phyloP scores from a whole-genome alignment of 164 flowering plant genomes.

The Liriodendron chinense region DNA sequence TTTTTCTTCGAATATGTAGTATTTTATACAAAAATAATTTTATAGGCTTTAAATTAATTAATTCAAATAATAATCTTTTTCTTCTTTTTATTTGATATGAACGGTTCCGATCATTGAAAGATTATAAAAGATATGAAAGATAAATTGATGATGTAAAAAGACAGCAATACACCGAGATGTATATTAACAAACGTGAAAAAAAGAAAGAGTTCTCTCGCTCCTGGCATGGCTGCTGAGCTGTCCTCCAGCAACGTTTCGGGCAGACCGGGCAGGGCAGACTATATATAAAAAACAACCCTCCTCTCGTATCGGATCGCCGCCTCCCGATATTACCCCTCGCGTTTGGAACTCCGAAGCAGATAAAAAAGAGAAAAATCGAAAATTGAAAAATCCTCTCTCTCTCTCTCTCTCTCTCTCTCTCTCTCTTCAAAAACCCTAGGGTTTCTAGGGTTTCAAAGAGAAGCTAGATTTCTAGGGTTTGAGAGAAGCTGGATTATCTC shows the following conservation, averaged over 20 bases:
- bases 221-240: slow-evolving; percentile 7
- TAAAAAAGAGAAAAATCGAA: background rate
- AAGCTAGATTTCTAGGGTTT: slow-evolving; percentile 21
- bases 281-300: background rate
- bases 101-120: too few relatives aligned
- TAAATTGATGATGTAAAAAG: too few relatives aligned
- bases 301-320: background rate
- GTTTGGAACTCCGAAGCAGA: background rate
- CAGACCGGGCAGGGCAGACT: background rate
- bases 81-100: too few relatives aligned
- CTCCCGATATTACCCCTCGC: background rate
- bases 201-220: background rate
- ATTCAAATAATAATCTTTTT: too few relatives aligned
- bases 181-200: background rate
- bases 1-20: too few relatives aligned
- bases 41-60: too few relatives aligned
- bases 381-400: background rate
- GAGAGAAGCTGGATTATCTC: slow-evolving; percentile 70
- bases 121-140: too few relatives aligned
- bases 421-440: slow-evolving; percentile 1
- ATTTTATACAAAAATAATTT: too few relatives aligned
- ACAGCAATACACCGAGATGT: too few relatives aligned
- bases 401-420: background rate
- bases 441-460: slow-evolving; percentile 18
- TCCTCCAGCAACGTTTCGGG: slow-evolving; percentile 1